Conservation (phyloP, 768 basidiomycete genomes). For the Kwoniella shandongensis region DNA sequence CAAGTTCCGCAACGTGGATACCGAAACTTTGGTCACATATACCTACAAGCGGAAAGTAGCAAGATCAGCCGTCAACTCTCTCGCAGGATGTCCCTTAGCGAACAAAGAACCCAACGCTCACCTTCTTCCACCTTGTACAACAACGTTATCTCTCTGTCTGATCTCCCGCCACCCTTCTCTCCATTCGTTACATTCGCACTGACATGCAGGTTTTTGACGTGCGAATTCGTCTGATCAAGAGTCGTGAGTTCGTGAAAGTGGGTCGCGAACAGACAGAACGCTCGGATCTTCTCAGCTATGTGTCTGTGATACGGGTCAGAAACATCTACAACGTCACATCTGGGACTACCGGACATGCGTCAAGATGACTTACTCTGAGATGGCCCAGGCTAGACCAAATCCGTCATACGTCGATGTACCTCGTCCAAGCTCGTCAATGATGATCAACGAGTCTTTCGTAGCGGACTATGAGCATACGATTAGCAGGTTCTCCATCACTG, state of each 20-base stretch:
- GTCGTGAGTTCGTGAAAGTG: slow-evolving; percentile 97
- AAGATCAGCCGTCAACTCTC: background rate
- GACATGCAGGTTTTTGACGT: slow-evolving; percentile 93
- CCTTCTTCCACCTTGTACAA: slow-evolving; percentile 76
- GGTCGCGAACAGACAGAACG: slow-evolving; percentile 94
- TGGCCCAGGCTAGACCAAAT: slow-evolving; percentile 97
- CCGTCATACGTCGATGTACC: slow-evolving; percentile 97
- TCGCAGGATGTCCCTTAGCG: background rate
- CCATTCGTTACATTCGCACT: slow-evolving; percentile 79
- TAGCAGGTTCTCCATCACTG: background rate
- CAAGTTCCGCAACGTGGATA: slow-evolving; percentile 95
- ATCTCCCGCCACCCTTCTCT: slow-evolving; percentile 40
- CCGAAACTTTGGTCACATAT: slow-evolving; percentile 97
- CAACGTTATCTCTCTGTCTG: slow-evolving; percentile 75
- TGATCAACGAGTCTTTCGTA: slow-evolving; percentile 85
- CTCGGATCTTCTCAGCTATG: slow-evolving; percentile 86
- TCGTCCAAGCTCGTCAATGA: slow-evolving; percentile 95
- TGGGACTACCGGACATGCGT: too few relatives aligned
- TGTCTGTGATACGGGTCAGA: slow-evolving; percentile 60
- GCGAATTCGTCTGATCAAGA: slow-evolving; percentile 76
- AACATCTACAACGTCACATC: background rate
- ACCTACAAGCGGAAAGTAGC: slow-evolving; percentile 58
- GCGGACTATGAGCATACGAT: slow-evolving; percentile 74
- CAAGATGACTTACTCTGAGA: slow-evolving; percentile 74
- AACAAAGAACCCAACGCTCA: slow-evolving; percentile 52